Percentiles rank a stretch among this genome's conserved stretches.
Evolutionary conservation across 1,139 yeast genomes (phyloP).

Genomic region (Magnusiomyces tetraspermus): DNA sequence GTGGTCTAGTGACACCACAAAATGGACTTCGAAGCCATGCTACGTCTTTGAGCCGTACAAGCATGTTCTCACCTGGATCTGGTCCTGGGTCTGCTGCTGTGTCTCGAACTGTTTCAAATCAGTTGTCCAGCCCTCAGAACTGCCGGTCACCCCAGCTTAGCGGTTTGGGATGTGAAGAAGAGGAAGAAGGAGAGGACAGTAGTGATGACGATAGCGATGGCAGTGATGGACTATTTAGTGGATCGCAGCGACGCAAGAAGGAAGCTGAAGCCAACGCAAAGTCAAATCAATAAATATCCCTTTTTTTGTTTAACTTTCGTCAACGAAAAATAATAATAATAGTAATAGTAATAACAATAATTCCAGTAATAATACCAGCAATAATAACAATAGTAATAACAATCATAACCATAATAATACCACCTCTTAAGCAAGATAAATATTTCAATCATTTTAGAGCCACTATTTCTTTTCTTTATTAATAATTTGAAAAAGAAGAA

Average conservation of each 20-base stretch:
- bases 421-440: too few species aligned
- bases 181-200: too few species aligned
- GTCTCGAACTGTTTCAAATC: neutral
- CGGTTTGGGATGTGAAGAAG: too few species aligned
- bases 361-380: too few species aligned
- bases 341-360: too few species aligned
- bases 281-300: neutral
- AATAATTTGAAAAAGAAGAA: too few species aligned
- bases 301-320: too few species aligned
- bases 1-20: neutral
- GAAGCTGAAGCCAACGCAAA: neutral
- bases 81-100: neutral
- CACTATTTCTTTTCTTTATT: too few species aligned
- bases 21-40: neutral
- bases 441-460: too few species aligned
- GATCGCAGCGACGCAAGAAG: neutral
- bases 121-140: neutral
- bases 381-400: too few species aligned
- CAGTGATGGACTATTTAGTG: neutral
- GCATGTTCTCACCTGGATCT: neutral
- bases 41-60: neutral
- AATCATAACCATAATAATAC: too few species aligned
- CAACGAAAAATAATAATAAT: too few species aligned
- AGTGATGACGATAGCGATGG: slow-evolving; percentile 4
- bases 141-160: neutral